Evolutionary conservation across 1,284 basidiomycete genomes (phyloP), one percentile per base, ranked within the genome.

Genomic region (Ganoderma multipileum): DNA sequence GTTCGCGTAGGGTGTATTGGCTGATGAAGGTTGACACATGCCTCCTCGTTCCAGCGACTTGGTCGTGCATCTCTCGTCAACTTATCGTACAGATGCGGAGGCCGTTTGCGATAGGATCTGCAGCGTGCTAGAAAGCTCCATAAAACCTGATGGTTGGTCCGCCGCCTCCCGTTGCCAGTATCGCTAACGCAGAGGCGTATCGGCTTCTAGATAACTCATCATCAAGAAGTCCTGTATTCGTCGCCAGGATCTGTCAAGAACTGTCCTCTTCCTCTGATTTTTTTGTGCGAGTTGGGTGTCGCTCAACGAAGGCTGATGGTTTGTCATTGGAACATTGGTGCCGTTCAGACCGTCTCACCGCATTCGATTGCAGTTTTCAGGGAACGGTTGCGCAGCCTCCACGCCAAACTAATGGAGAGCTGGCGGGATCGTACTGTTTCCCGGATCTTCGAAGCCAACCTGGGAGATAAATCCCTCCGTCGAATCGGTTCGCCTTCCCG

Each of bases 21-120:
- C 9, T 44, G 23, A 20, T 68, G 33, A 57, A 64, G 23, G 68
- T 42, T 55, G 47, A 71, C 26, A 50, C 52, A 67, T 23, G 68
- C 44, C 38, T 64, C 54, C 61, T 68, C 61, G 65, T 28, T 69
- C 7, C 20, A 87, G 86, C 55, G 73, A 75, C 38, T 72, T 88
- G 65, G 74, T 82, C 8, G 69, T 77, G 33, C 76, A 82, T 64
- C 78, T 90, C 14, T 78, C 78, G 20, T 73, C 78, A 54, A 75
- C 79, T 3, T 89, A 88, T 74, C 81, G 81, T 68, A 83, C 86
- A 8, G 81, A 86, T 60, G 88, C 87, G 2, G 82, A 85, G 64
- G 73, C 76, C 8, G 69, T 87, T 30, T 87, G 85, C 68, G 71
- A 69, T 2, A 81, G 76, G 36, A 77, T 89, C 14, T 74, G 82